Conservation (phyloP, 2,329 filamentous ascomycete genomes). For the Aspergillus vadensis region DNA sequence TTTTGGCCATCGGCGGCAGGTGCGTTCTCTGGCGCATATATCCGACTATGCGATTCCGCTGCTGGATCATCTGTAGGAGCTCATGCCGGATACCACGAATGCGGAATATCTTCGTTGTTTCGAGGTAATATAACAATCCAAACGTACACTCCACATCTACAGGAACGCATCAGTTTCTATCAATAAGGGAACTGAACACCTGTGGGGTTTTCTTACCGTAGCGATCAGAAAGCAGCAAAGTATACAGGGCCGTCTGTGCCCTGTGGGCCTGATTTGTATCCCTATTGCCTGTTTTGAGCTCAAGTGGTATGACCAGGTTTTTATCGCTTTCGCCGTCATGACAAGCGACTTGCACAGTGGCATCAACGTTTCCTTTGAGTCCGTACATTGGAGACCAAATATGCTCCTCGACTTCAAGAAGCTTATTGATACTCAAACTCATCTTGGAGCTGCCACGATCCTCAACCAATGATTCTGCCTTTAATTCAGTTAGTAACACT, state of each 20-base stretch:
- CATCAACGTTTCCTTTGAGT: slow-evolving; percentile 95
- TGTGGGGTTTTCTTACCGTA: slow-evolving; percentile 58
- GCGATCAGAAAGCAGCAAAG: slow-evolving; percentile 84
- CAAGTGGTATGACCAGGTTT: slow-evolving; percentile 84
- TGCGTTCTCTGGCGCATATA: slow-evolving; percentile 80
- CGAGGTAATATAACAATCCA: slow-evolving; percentile 92
- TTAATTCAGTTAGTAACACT: neutral
- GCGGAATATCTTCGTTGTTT: slow-evolving; percentile 80
- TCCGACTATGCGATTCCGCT: slow-evolving; percentile 85
- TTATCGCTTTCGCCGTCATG: slow-evolving; percentile 66
- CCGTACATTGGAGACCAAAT: slow-evolving; percentile 98
- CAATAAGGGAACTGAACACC: neutral
- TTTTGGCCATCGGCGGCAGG: slow-evolving; percentile 83
- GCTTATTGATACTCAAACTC: slow-evolving; percentile 83
- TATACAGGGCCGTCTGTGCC: slow-evolving; percentile 93
- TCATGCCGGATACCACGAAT: slow-evolving; percentile 85
- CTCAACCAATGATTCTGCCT: slow-evolving; percentile 72
- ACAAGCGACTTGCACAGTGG: slow-evolving; percentile 87
- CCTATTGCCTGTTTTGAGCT: slow-evolving; percentile 89
- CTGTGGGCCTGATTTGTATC: slow-evolving; percentile 78
- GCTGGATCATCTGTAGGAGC: slow-evolving; percentile 93
- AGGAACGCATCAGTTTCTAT: neutral
- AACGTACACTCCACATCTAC: slow-evolving; percentile 83
- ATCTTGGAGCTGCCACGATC: slow-evolving; percentile 76
- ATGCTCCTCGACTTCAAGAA: slow-evolving; percentile 96